Evolutionary conservation across 2,329 filamentous ascomycete genomes (phyloP).

Genomic region (Xylariaceae sp.): DNA sequence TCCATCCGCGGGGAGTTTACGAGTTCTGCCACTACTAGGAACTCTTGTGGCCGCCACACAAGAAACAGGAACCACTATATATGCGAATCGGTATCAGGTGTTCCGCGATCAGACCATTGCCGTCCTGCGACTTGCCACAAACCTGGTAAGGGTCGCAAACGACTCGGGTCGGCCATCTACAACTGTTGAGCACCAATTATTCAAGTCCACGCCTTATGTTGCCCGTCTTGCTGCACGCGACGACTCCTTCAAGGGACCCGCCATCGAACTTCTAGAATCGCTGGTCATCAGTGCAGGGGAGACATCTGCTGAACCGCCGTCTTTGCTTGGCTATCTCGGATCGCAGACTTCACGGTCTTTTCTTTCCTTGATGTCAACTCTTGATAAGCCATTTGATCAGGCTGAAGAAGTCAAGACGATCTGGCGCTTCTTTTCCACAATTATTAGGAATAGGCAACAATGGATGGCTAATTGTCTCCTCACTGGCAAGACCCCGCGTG

Average conservation of each 20-base stretch:
- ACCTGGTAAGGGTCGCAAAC: conserved; percentile 65
- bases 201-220: conserved; percentile 73
- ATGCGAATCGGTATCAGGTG: conserved; percentile 48
- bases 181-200: conserved; percentile 71
- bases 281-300: conserved; percentile 68
- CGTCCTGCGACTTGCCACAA: conserved; percentile 62
- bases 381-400: conserved; percentile 72
- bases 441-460: conserved; percentile 86
- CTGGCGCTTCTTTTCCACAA: conserved; percentile 82
- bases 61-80: conserved; percentile 58
- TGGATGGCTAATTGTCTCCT: conserved; percentile 94
- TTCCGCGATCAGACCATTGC: conserved; percentile 60
- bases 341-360: conserved; percentile 80
- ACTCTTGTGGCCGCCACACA: conserved; percentile 61
- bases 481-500: conserved; percentile 78
- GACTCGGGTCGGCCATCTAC: conserved; percentile 59
- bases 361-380: conserved; percentile 68
- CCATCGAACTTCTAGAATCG: conserved; percentile 66
- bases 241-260: conserved; percentile 60
- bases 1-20: conserved; percentile 62
- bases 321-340: conserved; percentile 85
- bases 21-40: conserved; percentile 72
- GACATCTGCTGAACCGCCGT: conserved; percentile 73
- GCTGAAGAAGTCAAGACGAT: conserved; percentile 61
- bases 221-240: conserved; percentile 71